Percentiles rank a stretch among this genome's conserved stretches.
Evolutionary conservation across 306 rosid species (phyloP).

Genomic region (Herpetospermum pedunculosum): DNA sequence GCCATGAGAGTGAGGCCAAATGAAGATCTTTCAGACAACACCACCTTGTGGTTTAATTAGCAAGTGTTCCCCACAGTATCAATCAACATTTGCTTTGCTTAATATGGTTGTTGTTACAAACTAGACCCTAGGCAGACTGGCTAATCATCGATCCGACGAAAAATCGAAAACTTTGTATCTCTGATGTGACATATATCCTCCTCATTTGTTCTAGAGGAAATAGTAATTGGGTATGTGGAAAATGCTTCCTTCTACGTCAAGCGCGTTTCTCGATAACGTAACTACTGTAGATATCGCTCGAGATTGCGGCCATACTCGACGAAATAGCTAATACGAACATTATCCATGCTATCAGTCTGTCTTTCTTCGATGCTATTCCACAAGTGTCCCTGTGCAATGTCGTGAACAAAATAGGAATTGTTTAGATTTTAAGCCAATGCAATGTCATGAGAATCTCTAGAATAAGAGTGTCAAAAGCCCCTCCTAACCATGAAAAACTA

Average conservation of each 20-base stretch:
- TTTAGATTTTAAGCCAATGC: background rate
- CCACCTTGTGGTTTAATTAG: constrained; percentile 2
- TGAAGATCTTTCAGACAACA: constrained; percentile 4
- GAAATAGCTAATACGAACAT: constrained; percentile 50
- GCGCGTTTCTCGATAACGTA: constrained; percentile 15
- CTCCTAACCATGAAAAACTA: background rate
- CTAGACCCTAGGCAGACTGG: background rate
- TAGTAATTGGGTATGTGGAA: background rate
- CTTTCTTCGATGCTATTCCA: constrained; percentile 52
- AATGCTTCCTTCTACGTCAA: background rate
- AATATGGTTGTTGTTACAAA: background rate
- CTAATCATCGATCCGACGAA: background rate
- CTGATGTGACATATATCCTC: background rate
- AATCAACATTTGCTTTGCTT: background rate
- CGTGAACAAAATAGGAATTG: background rate
- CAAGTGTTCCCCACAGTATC: background rate
- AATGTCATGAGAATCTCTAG: background rate
- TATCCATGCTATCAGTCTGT: constrained; percentile 37
- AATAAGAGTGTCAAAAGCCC: background rate
- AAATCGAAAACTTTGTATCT: background rate
- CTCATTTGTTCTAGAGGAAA: background rate
- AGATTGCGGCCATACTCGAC: constrained; percentile 51
- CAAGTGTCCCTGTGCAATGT: constrained; percentile 39
- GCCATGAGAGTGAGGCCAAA: background rate
- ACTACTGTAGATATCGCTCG: constrained; percentile 41